Conservation (phyloP, 305 asterid species). For the Ajuga reptans region DNA sequence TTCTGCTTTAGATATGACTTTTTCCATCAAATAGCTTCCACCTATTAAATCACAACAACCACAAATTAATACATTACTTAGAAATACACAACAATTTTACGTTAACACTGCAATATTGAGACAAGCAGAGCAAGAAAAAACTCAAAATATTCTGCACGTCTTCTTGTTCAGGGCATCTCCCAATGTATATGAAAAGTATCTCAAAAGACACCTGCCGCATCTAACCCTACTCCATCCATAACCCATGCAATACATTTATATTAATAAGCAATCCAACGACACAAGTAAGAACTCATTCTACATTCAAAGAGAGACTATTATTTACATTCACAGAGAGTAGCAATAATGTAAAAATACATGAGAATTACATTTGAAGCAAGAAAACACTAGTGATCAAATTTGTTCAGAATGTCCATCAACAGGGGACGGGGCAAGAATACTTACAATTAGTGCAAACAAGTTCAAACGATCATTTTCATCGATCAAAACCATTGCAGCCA, state of each 20-base stretch:
- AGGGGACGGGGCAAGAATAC: too few relatives aligned
- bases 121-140: not conserved
- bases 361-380: too few relatives aligned
- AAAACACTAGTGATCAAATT: not conserved
- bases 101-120: not conserved
- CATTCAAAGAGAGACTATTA: not conserved
- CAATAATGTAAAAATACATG: not conserved
- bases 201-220: not conserved
- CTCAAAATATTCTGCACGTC: too few relatives aligned
- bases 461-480: constrained; percentile 72
- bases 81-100: not conserved
- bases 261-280: not conserved
- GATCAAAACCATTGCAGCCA: constrained; percentile 91
- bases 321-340: not conserved
- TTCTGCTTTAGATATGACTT: too few relatives aligned
- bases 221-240: too few relatives aligned
- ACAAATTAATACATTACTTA: too few relatives aligned
- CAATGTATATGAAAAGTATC: not conserved
- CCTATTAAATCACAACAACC: too few relatives aligned
- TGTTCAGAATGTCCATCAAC: too few relatives aligned
- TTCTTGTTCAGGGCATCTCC: not conserved
- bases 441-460: constrained; percentile 66
- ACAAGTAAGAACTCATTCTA: not conserved
- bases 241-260: not conserved
- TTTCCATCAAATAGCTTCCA: too few relatives aligned